Evolutionary conservation across 2,329 filamentous ascomycete genomes (phyloP).

Genomic region (Neofusicoccum ribis): DNA sequence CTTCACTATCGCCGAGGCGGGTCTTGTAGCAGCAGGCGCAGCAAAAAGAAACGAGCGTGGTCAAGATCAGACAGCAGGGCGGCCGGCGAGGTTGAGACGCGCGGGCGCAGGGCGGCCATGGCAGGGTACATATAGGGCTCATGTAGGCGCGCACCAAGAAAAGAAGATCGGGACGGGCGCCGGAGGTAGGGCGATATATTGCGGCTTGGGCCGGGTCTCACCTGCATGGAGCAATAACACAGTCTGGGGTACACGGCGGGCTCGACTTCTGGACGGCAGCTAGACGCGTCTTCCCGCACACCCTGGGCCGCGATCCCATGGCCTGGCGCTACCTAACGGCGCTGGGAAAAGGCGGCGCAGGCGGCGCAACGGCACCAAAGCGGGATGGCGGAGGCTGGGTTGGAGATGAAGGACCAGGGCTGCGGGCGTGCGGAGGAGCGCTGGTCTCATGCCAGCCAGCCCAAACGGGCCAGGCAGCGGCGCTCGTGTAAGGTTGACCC

Average conservation of each 20-base stretch:
- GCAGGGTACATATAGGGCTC: constrained; percentile 1
- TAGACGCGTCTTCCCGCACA: neutral
- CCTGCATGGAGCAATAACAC: neutral
- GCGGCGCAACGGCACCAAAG: neutral
- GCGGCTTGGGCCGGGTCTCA: neutral
- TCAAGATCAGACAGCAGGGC: neutral
- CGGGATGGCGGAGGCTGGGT: neutral
- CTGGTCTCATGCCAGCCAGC: neutral
- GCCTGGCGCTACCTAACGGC: neutral
- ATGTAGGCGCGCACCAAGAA: neutral
- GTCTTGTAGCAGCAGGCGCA: neutral
- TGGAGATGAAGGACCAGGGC: neutral
- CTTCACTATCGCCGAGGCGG: neutral
- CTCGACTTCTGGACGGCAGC: neutral
- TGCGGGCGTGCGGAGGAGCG: neutral
- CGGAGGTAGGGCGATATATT: neutral
- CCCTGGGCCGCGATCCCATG: neutral
- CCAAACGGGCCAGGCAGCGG: too few species aligned
- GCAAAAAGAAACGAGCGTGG: neutral
- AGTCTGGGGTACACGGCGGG: too few species aligned
- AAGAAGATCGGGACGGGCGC: neutral
- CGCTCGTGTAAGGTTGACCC: neutral
- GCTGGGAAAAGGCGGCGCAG: neutral
- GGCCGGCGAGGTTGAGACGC: neutral
- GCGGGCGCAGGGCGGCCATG: constrained; percentile 2